phyloP scores from a whole-genome alignment of 331 rosid species.

The Acacia concinna region DNA sequence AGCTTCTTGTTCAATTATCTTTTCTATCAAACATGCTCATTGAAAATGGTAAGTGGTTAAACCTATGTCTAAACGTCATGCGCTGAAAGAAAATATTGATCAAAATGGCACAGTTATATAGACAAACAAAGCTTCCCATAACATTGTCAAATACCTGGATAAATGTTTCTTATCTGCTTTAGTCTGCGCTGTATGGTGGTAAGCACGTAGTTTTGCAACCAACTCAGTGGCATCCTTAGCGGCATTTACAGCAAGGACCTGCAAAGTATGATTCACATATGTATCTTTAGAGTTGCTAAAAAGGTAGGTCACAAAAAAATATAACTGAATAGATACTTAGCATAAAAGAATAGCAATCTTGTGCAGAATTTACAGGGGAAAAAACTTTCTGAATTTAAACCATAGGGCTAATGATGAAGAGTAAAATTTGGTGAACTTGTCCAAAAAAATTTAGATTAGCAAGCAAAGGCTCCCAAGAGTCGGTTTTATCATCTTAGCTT shows the following conservation, averaged over 20 bases:
- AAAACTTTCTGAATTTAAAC: not conserved
- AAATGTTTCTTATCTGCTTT: slow-evolving; percentile 84
- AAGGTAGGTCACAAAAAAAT: not conserved
- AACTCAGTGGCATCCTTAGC: slow-evolving; percentile 97
- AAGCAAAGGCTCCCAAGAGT: not conserved
- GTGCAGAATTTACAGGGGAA: slow-evolving; percentile 2
- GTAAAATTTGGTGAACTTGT: slow-evolving; percentile 17
- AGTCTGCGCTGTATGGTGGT: slow-evolving; percentile 85
- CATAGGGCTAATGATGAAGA: not conserved
- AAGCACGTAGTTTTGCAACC: slow-evolving; percentile 87
- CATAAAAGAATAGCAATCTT: not conserved
- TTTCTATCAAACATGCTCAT: not conserved
- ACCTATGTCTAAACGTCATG: not conserved
- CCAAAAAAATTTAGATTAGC: not conserved
- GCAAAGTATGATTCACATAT: slow-evolving; percentile 30
- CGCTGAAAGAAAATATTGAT: slow-evolving; percentile 3
- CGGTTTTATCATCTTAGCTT: not conserved
- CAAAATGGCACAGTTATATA: not conserved
- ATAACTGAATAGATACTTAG: not conserved
- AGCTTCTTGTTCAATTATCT: not conserved
- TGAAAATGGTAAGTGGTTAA: not conserved
- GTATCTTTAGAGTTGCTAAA: not conserved
- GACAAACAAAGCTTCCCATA: not conserved
- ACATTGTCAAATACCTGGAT: slow-evolving; percentile 57
- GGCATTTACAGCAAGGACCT: slow-evolving; percentile 98